Conservation (phyloP, 345 rosid species). For the Citrus mangshanensis region DNA sequence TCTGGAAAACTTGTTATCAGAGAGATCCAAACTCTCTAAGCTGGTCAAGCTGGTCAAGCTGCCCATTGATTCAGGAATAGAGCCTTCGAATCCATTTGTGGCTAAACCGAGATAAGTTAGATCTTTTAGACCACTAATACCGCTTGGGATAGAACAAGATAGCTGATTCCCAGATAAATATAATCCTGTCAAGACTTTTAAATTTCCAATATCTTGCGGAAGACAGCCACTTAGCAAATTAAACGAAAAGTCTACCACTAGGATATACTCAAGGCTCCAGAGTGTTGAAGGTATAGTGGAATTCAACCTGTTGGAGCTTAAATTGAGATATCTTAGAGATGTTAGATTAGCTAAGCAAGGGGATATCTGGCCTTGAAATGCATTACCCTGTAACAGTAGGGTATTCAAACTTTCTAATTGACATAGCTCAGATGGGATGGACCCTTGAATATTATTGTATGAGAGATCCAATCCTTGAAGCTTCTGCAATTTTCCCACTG, state of each 20-base stretch:
- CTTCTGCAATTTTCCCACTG: not conserved
- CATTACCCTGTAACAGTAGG: not conserved
- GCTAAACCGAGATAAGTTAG: not conserved
- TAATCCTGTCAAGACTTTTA: not conserved
- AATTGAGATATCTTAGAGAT: not conserved
- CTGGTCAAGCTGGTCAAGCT: not conserved
- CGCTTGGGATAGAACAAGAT: conserved; percentile 8
- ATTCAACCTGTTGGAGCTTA: conserved; percentile 7
- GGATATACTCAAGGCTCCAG: conserved; percentile 7
- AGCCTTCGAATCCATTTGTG: conserved; percentile 4
- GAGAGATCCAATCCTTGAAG: not conserved
- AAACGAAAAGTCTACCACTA: conserved; percentile 12
- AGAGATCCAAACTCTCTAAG: conserved; percentile 2
- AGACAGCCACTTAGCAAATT: conserved; percentile 11
- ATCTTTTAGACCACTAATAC: not conserved
- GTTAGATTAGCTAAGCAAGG: not conserved
- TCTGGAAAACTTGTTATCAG: not conserved
- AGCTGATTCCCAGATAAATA: conserved; percentile 11
- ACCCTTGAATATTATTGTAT: not conserved
- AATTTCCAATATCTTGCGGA: not conserved
- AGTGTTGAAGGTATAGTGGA: conserved; percentile 14
- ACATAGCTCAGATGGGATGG: not conserved
- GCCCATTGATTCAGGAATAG: not conserved
- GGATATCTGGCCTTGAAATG: not conserved
- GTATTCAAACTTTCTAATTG: not conserved